phyloP scores from a whole-genome alignment of 441 rosid species.

The Syzygium malaccense region DNA sequence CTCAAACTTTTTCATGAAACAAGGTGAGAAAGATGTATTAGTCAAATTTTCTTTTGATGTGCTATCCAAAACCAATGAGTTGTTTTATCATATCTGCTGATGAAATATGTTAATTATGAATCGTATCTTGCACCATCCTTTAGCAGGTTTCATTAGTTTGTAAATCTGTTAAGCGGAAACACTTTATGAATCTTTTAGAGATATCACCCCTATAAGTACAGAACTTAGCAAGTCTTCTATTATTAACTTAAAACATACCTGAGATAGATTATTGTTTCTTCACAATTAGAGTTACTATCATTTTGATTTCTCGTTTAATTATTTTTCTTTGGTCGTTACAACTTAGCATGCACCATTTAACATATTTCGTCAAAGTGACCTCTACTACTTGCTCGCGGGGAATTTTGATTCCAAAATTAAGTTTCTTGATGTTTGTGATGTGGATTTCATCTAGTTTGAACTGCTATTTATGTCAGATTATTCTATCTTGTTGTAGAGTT shows the following conservation, averaged over 20 bases:
- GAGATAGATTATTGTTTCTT: not conserved
- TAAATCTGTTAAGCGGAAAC: not conserved
- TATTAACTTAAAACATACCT: not conserved
- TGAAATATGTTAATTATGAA: not conserved
- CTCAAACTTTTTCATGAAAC: not conserved
- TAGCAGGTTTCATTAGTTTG: not conserved
- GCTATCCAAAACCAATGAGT: not conserved
- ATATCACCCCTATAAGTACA: not conserved
- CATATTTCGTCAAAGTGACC: not conserved
- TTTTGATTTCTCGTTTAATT: not conserved
- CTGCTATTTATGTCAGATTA: not conserved
- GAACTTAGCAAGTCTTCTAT: not conserved
- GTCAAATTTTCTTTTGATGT: not conserved
- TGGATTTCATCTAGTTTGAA: not conserved
- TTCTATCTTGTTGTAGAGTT: not conserved
- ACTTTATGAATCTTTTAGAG: not conserved
- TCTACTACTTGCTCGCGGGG: not conserved
- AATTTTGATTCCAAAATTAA: not conserved
- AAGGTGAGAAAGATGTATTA: not conserved
- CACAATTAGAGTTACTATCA: not conserved
- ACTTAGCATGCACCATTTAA: not conserved
- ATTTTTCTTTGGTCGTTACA: not conserved
- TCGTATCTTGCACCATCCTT: not conserved
- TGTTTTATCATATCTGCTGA: not conserved
- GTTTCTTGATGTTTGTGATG: not conserved